Evolutionary conservation across 2,329 filamentous ascomycete genomes (phyloP).

Genomic region (Trichophaea hybrida): DNA sequence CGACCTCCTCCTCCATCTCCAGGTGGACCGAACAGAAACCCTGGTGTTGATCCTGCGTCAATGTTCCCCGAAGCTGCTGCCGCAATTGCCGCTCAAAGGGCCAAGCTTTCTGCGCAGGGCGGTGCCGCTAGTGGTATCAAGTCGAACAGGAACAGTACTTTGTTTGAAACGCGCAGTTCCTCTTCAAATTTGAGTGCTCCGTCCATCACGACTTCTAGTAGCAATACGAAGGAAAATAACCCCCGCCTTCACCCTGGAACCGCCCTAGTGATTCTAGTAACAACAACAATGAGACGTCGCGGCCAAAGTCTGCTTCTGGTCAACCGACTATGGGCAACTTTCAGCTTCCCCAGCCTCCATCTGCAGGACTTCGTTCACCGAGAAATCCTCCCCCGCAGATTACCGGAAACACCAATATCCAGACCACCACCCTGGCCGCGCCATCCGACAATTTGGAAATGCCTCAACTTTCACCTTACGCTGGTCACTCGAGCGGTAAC

Average conservation of each 20-base stretch:
- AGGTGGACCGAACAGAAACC: constrained; percentile 70
- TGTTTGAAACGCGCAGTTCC: constrained; percentile 46
- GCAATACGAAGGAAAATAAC: constrained; percentile 46
- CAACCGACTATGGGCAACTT: constrained; percentile 76
- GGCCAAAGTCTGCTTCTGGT: constrained; percentile 65
- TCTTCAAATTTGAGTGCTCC: constrained; percentile 58
- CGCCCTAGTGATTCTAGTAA: constrained; percentile 35
- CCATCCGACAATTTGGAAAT: constrained; percentile 56
- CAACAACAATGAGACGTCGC: constrained; percentile 37
- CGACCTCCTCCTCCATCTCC: constrained; percentile 39
- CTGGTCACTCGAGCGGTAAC: constrained; percentile 64
- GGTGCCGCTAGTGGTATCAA: constrained; percentile 51
- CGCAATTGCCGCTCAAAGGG: constrained; percentile 96
- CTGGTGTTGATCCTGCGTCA: constrained; percentile 80
- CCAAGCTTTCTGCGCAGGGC: constrained; percentile 90
- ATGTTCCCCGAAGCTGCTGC: constrained; percentile 99
- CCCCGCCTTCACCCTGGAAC: constrained; percentile 70
- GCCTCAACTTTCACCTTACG: constrained; percentile 72
- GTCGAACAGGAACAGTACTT: constrained; percentile 83
- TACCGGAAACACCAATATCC: constrained; percentile 54
- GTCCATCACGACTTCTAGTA: constrained; percentile 55
- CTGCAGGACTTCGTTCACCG: constrained; percentile 66
- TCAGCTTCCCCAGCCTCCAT: constrained; percentile 56
- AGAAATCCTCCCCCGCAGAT: constrained; percentile 47
- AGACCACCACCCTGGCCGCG: constrained; percentile 67